Conservation (phyloP, 2,329 filamentous ascomycete species). For the Chaetomium sp. region DNA sequence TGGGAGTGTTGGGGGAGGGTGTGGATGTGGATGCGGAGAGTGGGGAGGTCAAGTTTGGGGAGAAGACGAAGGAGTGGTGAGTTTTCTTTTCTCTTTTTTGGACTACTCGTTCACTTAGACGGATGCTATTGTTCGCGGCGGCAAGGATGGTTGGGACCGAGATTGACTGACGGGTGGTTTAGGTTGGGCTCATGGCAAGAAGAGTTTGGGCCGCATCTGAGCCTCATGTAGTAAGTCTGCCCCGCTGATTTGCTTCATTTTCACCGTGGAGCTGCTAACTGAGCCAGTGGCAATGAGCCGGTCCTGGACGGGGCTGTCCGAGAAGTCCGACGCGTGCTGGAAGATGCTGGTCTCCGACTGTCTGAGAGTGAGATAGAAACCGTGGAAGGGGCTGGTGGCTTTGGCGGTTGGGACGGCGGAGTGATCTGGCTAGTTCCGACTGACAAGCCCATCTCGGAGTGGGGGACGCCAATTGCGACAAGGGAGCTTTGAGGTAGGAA, state of each 20-base stretch:
- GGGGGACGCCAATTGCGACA: conserved; percentile 29
- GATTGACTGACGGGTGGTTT: neutral
- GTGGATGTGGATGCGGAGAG: conserved; percentile 3
- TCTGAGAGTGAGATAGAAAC: neutral
- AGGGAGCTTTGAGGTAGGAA: conserved; percentile 14
- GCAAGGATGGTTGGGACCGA: neutral
- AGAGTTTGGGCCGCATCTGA: conserved; percentile 29
- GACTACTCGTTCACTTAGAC: neutral
- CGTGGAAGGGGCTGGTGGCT: neutral
- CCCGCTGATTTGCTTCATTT: neutral
- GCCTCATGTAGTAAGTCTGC: conserved; percentile 30
- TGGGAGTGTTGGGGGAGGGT: conserved; percentile 23
- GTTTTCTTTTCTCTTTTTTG: neutral
- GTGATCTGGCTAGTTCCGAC: conserved; percentile 30
- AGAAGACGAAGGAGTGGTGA: conserved; percentile 24
- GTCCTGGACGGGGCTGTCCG: conserved; percentile 23
- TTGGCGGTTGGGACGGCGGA: conserved; percentile 27
- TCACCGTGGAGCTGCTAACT: neutral
- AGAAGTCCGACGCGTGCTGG: conserved; percentile 21
- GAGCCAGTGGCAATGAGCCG: conserved; percentile 21
- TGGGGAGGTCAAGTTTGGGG: conserved; percentile 4
- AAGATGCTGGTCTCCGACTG: conserved; percentile 21
- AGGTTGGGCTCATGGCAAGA: conserved; percentile 23
- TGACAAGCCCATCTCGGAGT: conserved; percentile 25
- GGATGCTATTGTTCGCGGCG: neutral